Base-by-base conservation (phyloP, 176 grass and related monocot species). In the Thinopyrum elongatum region DNA sequence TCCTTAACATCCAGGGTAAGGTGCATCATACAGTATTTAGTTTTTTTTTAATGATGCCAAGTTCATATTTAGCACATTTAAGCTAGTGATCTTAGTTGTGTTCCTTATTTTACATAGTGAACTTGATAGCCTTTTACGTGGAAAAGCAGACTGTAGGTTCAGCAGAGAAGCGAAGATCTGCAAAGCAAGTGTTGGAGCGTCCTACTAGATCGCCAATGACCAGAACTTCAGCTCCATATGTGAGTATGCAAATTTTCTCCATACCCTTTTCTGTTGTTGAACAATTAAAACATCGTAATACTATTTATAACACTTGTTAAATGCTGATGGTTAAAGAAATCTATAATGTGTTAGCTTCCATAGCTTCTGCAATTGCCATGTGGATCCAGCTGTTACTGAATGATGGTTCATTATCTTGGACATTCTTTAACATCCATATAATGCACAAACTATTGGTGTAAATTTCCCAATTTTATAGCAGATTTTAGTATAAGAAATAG, bases 41-140 rank as follows among this genome's bases (percentile, higher is more conserved):
- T 46, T 77, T 19, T 60, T 76, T 17, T 67, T 81, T 8, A 23
- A 23, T 73, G 35, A 76, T 41, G 85, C 3, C 21, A 79, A 63
- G 69, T 87, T 82, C 70, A 76, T 75, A 81, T 79, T 84, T 74
- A 65, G 17, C 21, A 58, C 15, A 31, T 76, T 85, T 81, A 60
- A 85, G 35, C 21, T 31, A 36, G 14, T 80, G 27, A 64, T 59
- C 11, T 72, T 80, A 55, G 77, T 49, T 74, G 22, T 28, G 2
- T 64, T 67, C 49, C 80, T 68, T 17, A 38, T 69, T 25, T 42
- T 66, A 23, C 62, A 65, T 76, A 29, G 63, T 29, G 15, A 30
- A 65, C 7, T 46, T 75, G 68, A 46, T 57, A 57, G 25, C 35
- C 58, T 30, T 83, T 55, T 67, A 53, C 1, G 36, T 46, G 69